Evolutionary conservation across 345 rosid species (phyloP).

Genomic region (Carallia pectinifolia): DNA sequence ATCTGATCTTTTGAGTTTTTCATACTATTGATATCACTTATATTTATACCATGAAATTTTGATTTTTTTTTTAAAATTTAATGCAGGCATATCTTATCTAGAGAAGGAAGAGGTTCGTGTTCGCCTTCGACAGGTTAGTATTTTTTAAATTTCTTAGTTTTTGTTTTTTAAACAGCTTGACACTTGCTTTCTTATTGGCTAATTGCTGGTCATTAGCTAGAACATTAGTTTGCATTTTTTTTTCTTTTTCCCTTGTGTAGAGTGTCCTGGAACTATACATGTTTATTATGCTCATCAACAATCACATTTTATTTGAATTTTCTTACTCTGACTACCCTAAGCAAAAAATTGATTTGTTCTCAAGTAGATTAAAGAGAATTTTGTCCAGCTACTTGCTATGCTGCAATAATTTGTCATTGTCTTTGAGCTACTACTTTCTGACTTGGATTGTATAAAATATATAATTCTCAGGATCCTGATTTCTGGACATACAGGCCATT

Average conservation of each 20-base stretch:
- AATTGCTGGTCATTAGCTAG: background rate
- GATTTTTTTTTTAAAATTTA: background rate
- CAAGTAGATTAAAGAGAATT: background rate
- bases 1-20: conserved; percentile 6
- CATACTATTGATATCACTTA: conserved; percentile 13
- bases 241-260: no score
- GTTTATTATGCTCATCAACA: no score
- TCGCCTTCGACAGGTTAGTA: conserved; percentile 76
- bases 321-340: background rate
- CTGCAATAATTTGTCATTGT: background rate
- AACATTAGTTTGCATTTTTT: background rate
- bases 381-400: background rate
- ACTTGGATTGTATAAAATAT: conserved; percentile 6
- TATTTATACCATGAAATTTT: conserved; percentile 7
- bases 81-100: conserved; percentile 70
- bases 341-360: background rate
- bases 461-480: conserved; percentile 63
- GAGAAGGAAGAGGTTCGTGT: conserved; percentile 97
- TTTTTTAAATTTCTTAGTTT: background rate
- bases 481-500: conserved; percentile 88
- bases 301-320: no score
- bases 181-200: background rate
- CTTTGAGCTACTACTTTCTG: conserved; percentile 6
- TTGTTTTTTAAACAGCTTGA: background rate
- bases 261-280: no score